Evolutionary conservation across 768 basidiomycete genomes (phyloP), one percentile per base, ranked within the genome.

Genomic region (Leucosporidium creatinivorum): DNA sequence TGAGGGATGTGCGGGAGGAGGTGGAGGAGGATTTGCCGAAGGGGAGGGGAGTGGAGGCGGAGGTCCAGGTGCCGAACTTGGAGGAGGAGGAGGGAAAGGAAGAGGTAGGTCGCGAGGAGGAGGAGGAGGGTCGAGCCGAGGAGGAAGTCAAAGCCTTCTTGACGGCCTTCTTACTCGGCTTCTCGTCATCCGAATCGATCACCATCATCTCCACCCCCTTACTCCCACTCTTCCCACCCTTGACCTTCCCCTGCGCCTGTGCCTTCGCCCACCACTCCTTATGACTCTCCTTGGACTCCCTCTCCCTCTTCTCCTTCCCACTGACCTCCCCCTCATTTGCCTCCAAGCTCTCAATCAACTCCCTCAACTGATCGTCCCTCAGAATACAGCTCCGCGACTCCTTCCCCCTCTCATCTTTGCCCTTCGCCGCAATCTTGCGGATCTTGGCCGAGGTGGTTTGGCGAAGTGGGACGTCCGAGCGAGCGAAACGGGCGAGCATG

Each of bases 401-500:
- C 4, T 58, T 55, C 15, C 28, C 36, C 23, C 48, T 33, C 33
- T 33, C 39, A 0, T 17, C n/a, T 17, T 36, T 44, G 18, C 30
- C 48, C 48, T 51, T 55, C 25, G 71, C 63, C 25, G 67, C 62
- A 18, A 68, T 28, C 33, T 63, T 67, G 39, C 55, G 47, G 9
- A 75, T 44, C 19, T 60, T 52, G 23, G 58, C 63, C 17, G 59
- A 30, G 5, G 60, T 63, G 26, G 67, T 50, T 5, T 64, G 57
- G 44, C 57, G 36, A 9, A 76, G 44, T 0, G 64, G 48, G 25
- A 74, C 47, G 47, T 67, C 49, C 0, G 69, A 84, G 55, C 85
- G 84, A 61, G 83, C 83, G 79, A 96, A 91, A 67, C 88, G 85
- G 25, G 84, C 83, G 59, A 98, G 81, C 31, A 97, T 82, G 18